Percentiles rank a stretch among this genome's conserved stretches.
phyloP scores from a whole-genome alignment of 2,329 filamentous ascomycete genomes.

The Decorospora gaudefroyi region DNA sequence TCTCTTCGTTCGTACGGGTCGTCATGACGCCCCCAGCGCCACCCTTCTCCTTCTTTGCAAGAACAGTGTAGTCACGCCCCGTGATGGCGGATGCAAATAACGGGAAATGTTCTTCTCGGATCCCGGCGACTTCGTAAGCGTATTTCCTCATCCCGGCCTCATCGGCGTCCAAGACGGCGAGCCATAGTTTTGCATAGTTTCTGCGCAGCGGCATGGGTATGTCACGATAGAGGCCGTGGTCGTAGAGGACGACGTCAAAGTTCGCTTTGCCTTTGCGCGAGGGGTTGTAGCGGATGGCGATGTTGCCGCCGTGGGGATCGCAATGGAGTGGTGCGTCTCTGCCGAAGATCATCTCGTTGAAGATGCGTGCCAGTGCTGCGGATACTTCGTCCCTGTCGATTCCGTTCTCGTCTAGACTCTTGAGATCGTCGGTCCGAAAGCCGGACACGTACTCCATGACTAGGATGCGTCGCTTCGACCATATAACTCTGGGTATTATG shows the following conservation, averaged over 20 bases:
- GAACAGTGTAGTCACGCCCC: slow-evolving; percentile 81
- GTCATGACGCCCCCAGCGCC: slow-evolving; percentile 50
- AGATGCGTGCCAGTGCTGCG: slow-evolving; percentile 84
- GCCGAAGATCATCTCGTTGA: slow-evolving; percentile 99
- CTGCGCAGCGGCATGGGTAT: slow-evolving; percentile 78
- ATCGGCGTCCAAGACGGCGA: slow-evolving; percentile 90
- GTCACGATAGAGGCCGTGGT: slow-evolving; percentile 94
- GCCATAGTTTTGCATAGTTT: slow-evolving; percentile 95
- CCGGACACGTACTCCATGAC: slow-evolving; percentile 95
- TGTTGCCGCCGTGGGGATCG: slow-evolving; percentile 94
- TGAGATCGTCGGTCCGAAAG: slow-evolving; percentile 83
- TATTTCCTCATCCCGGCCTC: slow-evolving; percentile 85
- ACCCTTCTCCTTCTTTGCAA: slow-evolving; percentile 59
- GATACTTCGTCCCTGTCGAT: slow-evolving; percentile 97
- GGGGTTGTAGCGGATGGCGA: slow-evolving; percentile 82
- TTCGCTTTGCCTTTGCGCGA: slow-evolving; percentile 65
- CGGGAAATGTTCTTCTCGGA: slow-evolving; percentile 87
- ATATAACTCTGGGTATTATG: slow-evolving; percentile 85
- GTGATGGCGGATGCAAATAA: slow-evolving; percentile 97
- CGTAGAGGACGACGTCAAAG: slow-evolving; percentile 95
- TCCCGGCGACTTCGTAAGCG: slow-evolving; percentile 83
- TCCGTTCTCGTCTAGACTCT: slow-evolving; percentile 78
- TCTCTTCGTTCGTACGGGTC: slow-evolving; percentile 73
- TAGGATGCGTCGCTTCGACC: slow-evolving; percentile 84
- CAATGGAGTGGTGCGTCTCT: slow-evolving; percentile 87